Evolutionary conservation across 495 filamentous ascomycete genomes (phyloP).

Genomic region (Penicillium chermesinum): DNA sequence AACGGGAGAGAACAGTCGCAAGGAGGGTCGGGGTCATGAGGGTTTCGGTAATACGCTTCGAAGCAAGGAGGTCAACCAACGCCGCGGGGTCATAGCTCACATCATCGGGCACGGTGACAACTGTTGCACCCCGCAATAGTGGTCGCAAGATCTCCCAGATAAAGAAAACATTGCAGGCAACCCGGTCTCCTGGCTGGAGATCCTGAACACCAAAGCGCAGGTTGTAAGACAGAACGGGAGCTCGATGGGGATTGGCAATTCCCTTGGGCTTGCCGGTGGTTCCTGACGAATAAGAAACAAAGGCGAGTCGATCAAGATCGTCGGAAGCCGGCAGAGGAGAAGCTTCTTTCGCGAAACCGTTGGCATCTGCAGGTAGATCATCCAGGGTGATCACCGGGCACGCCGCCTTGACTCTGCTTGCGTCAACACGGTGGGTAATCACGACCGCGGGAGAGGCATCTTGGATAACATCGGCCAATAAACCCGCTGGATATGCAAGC

Average conservation of each 20-base stretch:
- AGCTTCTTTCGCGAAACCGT: conserved; percentile 33
- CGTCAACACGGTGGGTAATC: conserved; percentile 52
- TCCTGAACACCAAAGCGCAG: conserved; percentile 58
- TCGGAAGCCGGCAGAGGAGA: conserved; percentile 47
- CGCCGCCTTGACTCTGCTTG: conserved; percentile 50
- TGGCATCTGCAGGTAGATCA: conserved; percentile 31
- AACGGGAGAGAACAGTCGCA: conserved; percentile 56
- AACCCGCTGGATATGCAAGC: conserved; percentile 59
- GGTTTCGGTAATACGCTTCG: conserved; percentile 58
- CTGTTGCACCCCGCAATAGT: conserved; percentile 62
- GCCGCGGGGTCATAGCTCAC: conserved; percentile 62
- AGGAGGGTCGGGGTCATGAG: conserved; percentile 71
- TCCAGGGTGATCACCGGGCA: conserved; percentile 55
- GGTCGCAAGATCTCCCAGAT: conserved; percentile 70
- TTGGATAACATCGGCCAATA: conserved; percentile 61
- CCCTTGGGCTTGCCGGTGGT: conserved; percentile 67
- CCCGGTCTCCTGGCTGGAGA: conserved; percentile 57
- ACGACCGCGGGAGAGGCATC: conserved; percentile 59
- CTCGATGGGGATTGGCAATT: conserved; percentile 62
- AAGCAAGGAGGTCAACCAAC: conserved; percentile 57
- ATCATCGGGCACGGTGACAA: conserved; percentile 61
- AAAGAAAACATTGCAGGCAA: conserved; percentile 72
- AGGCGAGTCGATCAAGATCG: conserved; percentile 60
- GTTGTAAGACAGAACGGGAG: conserved; percentile 60
- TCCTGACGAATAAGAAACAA: conserved; percentile 62